phyloP scores from a whole-genome alignment of 805 yeast genomes.

The Saccharomycopsis lassenensis region DNA sequence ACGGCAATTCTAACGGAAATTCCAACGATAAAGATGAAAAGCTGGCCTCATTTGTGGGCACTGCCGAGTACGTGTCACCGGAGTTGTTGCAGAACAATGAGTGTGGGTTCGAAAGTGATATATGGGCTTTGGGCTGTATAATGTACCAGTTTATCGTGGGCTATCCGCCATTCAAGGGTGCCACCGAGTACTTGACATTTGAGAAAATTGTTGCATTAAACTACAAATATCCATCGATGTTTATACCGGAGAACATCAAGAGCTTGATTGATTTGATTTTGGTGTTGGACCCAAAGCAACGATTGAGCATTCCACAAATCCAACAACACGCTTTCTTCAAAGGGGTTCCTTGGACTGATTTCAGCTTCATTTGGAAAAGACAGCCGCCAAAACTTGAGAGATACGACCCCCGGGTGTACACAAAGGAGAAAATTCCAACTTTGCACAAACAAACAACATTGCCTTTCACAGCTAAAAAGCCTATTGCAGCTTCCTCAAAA shows the following conservation, averaged over 20 bases:
- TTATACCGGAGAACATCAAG: slow-evolving; percentile 49
- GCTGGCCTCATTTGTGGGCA: slow-evolving; percentile 85
- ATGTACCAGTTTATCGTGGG: slow-evolving; percentile 77
- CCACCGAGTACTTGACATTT: slow-evolving; percentile 75
- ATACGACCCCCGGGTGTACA: slow-evolving; percentile 35
- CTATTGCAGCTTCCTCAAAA: slow-evolving; percentile 12
- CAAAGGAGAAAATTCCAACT: slow-evolving; percentile 4
- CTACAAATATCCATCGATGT: slow-evolving; percentile 58
- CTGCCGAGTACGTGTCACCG: slow-evolving; percentile 95
- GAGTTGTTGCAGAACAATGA: slow-evolving; percentile 69
- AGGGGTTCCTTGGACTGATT: slow-evolving; percentile 54
- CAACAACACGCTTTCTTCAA: slow-evolving; percentile 65
- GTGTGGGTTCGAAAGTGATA: slow-evolving; percentile 75
- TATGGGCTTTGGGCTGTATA: slow-evolving; percentile 94
- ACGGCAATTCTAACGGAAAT: slow-evolving; percentile 8
- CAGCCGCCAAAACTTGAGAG: slow-evolving; percentile 62
- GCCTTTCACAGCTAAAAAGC: slow-evolving; percentile 10
- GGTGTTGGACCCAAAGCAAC: slow-evolving; percentile 56
- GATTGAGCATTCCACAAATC: slow-evolving; percentile 48
- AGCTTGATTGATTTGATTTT: slow-evolving; percentile 59
- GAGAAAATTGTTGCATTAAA: slow-evolving; percentile 76
- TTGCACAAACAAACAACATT: slow-evolving; percentile 4
- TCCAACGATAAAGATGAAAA: slow-evolving; percentile 16
- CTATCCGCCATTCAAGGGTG: slow-evolving; percentile 80
- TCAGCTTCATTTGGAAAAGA: slow-evolving; percentile 55